Conservation (phyloP, 495 filamentous ascomycete genomes). For the Aspergillus indologenus region DNA sequence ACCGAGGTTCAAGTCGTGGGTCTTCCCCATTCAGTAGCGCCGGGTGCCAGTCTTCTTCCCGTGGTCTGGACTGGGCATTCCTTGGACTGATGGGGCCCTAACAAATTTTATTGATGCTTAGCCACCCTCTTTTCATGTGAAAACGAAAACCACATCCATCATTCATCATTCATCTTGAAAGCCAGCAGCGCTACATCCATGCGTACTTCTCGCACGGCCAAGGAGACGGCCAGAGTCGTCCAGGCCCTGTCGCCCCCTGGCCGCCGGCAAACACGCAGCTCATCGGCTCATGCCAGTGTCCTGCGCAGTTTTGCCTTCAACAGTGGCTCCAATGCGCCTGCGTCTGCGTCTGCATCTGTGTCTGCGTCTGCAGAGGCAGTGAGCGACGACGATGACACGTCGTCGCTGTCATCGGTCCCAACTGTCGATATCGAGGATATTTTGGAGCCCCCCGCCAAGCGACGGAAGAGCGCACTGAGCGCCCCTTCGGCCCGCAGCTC, state of each 20-base stretch:
- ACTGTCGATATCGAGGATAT: slow-evolving; percentile 65
- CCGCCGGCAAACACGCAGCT: slow-evolving; percentile 38
- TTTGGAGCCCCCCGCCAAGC: slow-evolving; percentile 44
- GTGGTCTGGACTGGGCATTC: background rate
- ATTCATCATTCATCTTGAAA: slow-evolving; percentile 25
- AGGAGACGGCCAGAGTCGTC: slow-evolving; percentile 55
- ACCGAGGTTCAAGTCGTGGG: slow-evolving; percentile 9
- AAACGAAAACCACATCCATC: slow-evolving; percentile 17
- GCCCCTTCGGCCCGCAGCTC: slow-evolving; percentile 18
- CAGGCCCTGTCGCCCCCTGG: slow-evolving; percentile 42
- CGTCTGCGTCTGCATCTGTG: slow-evolving; percentile 20
- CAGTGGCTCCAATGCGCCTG: slow-evolving; percentile 15
- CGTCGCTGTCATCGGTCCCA: slow-evolving; percentile 40
- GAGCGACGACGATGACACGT: slow-evolving; percentile 37
- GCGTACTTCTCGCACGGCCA: slow-evolving; percentile 60
- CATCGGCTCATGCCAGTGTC: slow-evolving; percentile 24
- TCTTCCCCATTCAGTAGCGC: background rate
- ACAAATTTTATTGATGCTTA: background rate
- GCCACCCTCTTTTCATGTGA: slow-evolving; percentile 11
- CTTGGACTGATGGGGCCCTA: background rate
- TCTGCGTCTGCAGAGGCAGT: slow-evolving; percentile 16
- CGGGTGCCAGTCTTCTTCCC: background rate
- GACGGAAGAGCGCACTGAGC: slow-evolving; percentile 46
- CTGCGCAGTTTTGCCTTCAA: slow-evolving; percentile 34
- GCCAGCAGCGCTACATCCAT: slow-evolving; percentile 32